Evolutionary conservation across 805 yeast species (phyloP).

Genomic region (Candida oleophila): DNA sequence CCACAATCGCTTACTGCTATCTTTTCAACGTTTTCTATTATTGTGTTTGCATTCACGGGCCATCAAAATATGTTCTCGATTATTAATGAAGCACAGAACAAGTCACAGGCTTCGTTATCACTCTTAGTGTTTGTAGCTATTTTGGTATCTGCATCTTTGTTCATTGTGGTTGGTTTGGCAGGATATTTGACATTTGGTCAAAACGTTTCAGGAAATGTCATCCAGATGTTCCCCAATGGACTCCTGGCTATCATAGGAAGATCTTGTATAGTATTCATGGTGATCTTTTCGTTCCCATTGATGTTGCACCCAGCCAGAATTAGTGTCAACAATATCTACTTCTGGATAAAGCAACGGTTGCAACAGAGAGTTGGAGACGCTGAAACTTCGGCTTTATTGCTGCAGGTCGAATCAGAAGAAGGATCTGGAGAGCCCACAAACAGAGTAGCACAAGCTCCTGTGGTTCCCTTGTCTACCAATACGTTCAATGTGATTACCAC

Average conservation of each 20-base stretch:
- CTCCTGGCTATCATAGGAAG: slow-evolving; percentile 68
- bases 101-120: slow-evolving; percentile 40
- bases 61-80: slow-evolving; percentile 94
- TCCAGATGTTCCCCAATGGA: slow-evolving; percentile 69
- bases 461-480: slow-evolving; percentile 27
- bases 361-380: background rate
- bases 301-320: slow-evolving; percentile 90
- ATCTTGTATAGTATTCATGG: slow-evolving; percentile 75
- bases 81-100: slow-evolving; percentile 72
- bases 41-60: slow-evolving; percentile 93
- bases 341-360: slow-evolving; percentile 36
- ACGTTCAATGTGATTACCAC: slow-evolving; percentile 29
- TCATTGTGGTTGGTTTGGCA: slow-evolving; percentile 69
- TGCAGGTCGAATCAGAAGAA: slow-evolving; percentile 3
- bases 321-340: slow-evolving; percentile 70
- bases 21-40: slow-evolving; percentile 75
- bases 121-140: slow-evolving; percentile 52
- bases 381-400: background rate
- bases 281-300: slow-evolving; percentile 80
- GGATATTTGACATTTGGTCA: slow-evolving; percentile 91
- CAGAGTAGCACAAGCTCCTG: background rate
- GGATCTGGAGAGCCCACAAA: background rate
- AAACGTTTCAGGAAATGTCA: slow-evolving; percentile 73
- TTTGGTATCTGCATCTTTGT: slow-evolving; percentile 57
- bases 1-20: slow-evolving; percentile 50